Base-by-base conservation (phyloP, 202 grass and related monocot species). In the Dendrocalamus latiflorus region DNA sequence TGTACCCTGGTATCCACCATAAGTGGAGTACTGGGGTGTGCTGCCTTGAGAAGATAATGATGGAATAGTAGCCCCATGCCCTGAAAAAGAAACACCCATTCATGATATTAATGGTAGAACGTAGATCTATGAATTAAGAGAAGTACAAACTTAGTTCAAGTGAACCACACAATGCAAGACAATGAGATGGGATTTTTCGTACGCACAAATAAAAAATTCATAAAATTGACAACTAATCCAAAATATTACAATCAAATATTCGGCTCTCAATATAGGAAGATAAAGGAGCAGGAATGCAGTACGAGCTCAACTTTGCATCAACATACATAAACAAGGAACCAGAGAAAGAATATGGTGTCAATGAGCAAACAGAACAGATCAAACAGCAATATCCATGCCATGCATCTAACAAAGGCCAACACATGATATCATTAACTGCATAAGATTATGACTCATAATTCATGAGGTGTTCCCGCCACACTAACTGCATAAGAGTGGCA, bases 1-100 rank as follows among this genome's bases (percentile, higher is more conserved):
- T 80, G 92, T 86, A 79, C 87, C 83, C 69, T 89, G 88, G 84
- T 90, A 88, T 79, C 91, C 89, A 91, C 91, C 91, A 88, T 95
- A 95, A 33, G 89, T 74, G 20, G 95, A 78, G 81, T 90, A 90
- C 47, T 86, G 81, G 28, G 77, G 62, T 20, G 83, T 33, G n/a
- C 82, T 81, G 61, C 83, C 73, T 57, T 94, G 94, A 84, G 94
- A 88, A 85, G 94, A 75, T 47, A 84, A 65, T 0, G 89, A 72
- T 24, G 88, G 85, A 57, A 88, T 88, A 20, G 85, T 48, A 82
- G 88, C 36, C 17, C 89, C 79, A 51, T 90, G 79, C 15, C 64
- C 65, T 87, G 70, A 66, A 87, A 84, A 50, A 51, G 14, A 53
- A 84, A 76, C 3, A 65, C 48, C 3, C 8, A 77, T 34, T 13